A percentile compares a stretch with the other conserved stretches of the same genome.
Evolutionary conservation across 2,329 filamentous ascomycete species (phyloP).

Genomic region (Ophiostoma sp.): DNA sequence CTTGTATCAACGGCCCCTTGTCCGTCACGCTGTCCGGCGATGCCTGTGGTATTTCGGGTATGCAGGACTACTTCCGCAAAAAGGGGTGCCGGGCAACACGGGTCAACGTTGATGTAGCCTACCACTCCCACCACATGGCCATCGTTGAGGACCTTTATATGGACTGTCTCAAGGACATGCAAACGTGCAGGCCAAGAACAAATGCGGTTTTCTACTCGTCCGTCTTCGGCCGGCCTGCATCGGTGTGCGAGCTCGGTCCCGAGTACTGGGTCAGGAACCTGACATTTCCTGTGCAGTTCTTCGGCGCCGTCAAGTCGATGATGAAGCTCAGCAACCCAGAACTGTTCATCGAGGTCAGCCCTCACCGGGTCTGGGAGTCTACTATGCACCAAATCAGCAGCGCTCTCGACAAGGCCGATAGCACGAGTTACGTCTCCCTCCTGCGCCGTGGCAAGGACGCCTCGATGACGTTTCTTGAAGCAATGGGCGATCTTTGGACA

Average conservation of each 20-base stretch:
- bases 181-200: neutral
- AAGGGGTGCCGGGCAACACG: constrained; percentile 16
- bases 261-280: constrained; percentile 38
- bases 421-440: constrained; percentile 23
- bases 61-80: constrained; percentile 23
- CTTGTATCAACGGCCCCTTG: constrained; percentile 35
- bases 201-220: constrained; percentile 28
- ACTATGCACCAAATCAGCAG: constrained; percentile 24
- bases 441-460: constrained; percentile 23
- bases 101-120: constrained; percentile 31
- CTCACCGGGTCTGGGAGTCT: constrained; percentile 24
- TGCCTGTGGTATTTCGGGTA: constrained; percentile 16
- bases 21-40: constrained; percentile 38
- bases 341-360: constrained; percentile 27
- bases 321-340: constrained; percentile 20
- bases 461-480: constrained; percentile 13
- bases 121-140: constrained; percentile 33
- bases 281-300: constrained; percentile 34
- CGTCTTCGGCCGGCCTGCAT: constrained; percentile 26
- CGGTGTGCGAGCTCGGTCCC: constrained; percentile 21
- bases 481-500: constrained; percentile 25
- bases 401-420: neutral
- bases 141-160: constrained; percentile 27
- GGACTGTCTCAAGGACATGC: constrained; percentile 17
- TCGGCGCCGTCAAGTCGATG: constrained; percentile 30